Percentiles rank a stretch among this genome's conserved stretches.
Evolutionary conservation across 1,139 yeast genomes (phyloP).

Genomic region (Hyphopichia pseudoburtonii): DNA sequence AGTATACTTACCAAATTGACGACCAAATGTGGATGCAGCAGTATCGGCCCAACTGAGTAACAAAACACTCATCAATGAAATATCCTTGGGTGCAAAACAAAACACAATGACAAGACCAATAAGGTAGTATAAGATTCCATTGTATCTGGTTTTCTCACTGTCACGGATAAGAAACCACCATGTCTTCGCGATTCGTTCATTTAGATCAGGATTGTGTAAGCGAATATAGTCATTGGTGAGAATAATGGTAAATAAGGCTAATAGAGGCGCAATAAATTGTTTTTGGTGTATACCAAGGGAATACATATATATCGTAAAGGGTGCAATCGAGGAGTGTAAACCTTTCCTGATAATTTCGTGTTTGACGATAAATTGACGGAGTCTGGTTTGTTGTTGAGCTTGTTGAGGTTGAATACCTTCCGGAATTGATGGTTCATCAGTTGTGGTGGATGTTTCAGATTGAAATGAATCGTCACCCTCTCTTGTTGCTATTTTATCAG

Average conservation of each 20-base stretch:
- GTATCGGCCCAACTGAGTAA: conserved; percentile 96
- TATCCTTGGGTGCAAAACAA: conserved; percentile 72
- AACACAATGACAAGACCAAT: conserved; percentile 77
- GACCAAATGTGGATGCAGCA: conserved; percentile 92
- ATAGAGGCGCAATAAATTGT: conserved; percentile 60
- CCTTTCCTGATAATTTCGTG: conserved; percentile 88
- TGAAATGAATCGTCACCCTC: not conserved
- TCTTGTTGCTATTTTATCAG: not conserved
- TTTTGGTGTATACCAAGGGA: conserved; percentile 56
- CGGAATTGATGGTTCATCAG: not conserved
- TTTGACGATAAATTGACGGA: conserved; percentile 59
- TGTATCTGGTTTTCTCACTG: conserved; percentile 63
- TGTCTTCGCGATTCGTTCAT: conserved; percentile 58
- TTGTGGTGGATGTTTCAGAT: not conserved
- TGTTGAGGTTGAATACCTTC: too few relatives aligned
- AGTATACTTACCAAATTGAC: conserved; percentile 79
- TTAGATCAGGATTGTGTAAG: conserved; percentile 59
- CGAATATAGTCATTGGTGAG: conserved; percentile 70
- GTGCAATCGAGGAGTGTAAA: conserved; percentile 86
- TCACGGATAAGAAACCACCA: conserved; percentile 86
- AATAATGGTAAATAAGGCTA: conserved; percentile 52
- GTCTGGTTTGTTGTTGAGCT: conserved; percentile 14
- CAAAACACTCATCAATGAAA: conserved; percentile 70
- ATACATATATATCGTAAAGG: conserved; percentile 72
- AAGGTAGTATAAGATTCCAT: conserved; percentile 86